phyloP scores from a whole-genome alignment of 345 rosid genomes.

The Gossypium bickii region DNA sequence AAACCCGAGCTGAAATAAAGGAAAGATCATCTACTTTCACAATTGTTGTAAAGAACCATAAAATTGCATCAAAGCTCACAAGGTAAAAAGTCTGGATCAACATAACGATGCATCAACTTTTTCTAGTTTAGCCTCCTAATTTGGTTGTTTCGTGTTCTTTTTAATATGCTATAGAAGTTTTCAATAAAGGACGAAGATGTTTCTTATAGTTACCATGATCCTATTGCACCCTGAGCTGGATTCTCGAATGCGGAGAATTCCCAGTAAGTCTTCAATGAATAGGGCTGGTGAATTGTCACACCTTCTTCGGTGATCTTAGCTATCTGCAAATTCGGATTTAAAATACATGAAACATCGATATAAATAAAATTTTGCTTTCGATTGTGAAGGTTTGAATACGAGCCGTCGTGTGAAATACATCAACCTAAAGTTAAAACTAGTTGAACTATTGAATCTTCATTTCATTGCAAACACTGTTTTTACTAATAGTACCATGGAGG shows the following conservation, averaged over 20 bases:
- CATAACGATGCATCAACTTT: background rate
- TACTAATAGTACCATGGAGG: too few relatives aligned
- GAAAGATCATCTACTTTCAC: too few relatives aligned
- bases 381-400: background rate
- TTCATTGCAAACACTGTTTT: background rate
- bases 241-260: slow-evolving; percentile 68
- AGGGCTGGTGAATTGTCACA: slow-evolving; percentile 69
- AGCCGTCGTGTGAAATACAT: background rate
- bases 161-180: background rate
- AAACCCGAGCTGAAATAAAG: too few relatives aligned
- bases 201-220: slow-evolving; percentile 59
- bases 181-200: background rate
- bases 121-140: background rate
- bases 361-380: background rate
- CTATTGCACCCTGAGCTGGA: slow-evolving; percentile 82
- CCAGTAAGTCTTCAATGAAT: slow-evolving; percentile 88
- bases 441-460: background rate
- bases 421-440: background rate
- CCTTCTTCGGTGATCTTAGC: slow-evolving; percentile 91
- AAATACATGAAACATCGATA: background rate
- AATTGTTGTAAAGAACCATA: background rate
- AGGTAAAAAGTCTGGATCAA: background rate
- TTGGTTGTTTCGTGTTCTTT: background rate
- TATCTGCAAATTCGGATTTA: slow-evolving; percentile 44
- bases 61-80: background rate